phyloP scores from a whole-genome alignment of 495 filamentous ascomycete species.

The Penicillium roqueforti region DNA sequence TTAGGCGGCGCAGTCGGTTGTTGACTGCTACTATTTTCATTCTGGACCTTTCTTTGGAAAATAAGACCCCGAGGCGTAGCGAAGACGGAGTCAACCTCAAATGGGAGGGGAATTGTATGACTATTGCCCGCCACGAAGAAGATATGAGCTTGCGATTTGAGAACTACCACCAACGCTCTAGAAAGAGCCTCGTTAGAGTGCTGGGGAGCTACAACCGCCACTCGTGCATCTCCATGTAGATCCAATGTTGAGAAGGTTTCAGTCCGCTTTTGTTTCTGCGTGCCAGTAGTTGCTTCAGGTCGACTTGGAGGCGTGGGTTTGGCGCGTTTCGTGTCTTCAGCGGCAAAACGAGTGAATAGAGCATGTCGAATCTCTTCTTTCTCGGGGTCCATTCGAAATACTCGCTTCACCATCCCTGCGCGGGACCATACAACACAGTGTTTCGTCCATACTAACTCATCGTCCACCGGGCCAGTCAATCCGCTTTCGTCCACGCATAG shows the following conservation, averaged over 20 bases:
- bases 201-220: slow-evolving; percentile 15
- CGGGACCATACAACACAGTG: slow-evolving; percentile 88
- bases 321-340: slow-evolving; percentile 30
- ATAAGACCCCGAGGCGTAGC: slow-evolving; percentile 77
- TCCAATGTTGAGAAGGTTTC: slow-evolving; percentile 21
- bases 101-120: slow-evolving; percentile 89
- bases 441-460: slow-evolving; percentile 83
- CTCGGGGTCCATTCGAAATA: slow-evolving; percentile 83
- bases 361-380: slow-evolving; percentile 80
- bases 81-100: slow-evolving; percentile 85
- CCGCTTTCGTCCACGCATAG: slow-evolving; percentile 43
- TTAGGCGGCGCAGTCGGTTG: slow-evolving; percentile 59
- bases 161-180: slow-evolving; percentile 80
- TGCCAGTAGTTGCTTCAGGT: background rate
- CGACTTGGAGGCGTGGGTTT: slow-evolving; percentile 1
- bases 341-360: slow-evolving; percentile 75
- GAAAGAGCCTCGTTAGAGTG: slow-evolving; percentile 27
- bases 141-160: slow-evolving; percentile 90
- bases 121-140: slow-evolving; percentile 85
- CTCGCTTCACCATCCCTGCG: slow-evolving; percentile 77
- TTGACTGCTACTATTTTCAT: slow-evolving; percentile 23
- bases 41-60: slow-evolving; percentile 67
- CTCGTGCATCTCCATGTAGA: slow-evolving; percentile 18
- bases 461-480: slow-evolving; percentile 50
- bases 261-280: slow-evolving; percentile 10